Percentiles rank a stretch among this genome's conserved stretches.
Evolutionary conservation across 805 yeast genomes (phyloP).

Genomic region (Wickerhamiella brachini): DNA sequence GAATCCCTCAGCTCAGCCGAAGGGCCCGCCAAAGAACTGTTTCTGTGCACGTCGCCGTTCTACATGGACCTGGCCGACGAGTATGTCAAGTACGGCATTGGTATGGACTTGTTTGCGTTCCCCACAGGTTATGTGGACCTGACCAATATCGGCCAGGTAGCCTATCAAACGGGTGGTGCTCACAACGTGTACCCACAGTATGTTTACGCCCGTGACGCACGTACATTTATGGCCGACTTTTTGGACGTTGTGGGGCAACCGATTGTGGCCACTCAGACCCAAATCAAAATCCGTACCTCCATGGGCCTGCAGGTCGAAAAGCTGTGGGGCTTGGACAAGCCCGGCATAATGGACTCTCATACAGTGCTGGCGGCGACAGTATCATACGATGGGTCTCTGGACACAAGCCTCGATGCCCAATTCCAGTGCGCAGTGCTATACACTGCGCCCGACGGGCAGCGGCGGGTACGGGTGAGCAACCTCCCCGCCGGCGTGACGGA

Average conservation of each 20-base stretch:
- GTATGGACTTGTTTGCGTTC: slow-evolving; percentile 63
- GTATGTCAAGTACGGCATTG: slow-evolving; percentile 44
- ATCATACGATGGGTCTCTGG: slow-evolving; percentile 60
- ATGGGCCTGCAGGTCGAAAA: slow-evolving; percentile 69
- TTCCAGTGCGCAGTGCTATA: slow-evolving; percentile 84
- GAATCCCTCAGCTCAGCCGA: slow-evolving; percentile 16
- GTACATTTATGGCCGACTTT: slow-evolving; percentile 42
- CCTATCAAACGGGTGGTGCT: slow-evolving; percentile 57
- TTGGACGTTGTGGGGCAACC: slow-evolving; percentile 6
- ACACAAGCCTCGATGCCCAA: slow-evolving; percentile 58
- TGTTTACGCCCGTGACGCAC: slow-evolving; percentile 54
- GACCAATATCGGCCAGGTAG: slow-evolving; percentile 54
- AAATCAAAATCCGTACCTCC: slow-evolving; percentile 74
- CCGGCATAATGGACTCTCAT: slow-evolving; percentile 52
- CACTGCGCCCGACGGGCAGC: slow-evolving; percentile 58
- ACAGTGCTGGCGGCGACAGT: slow-evolving; percentile 59
- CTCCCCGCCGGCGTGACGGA: slow-evolving; percentile 70
- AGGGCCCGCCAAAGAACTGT: slow-evolving; percentile 32
- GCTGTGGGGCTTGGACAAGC: slow-evolving; percentile 34
- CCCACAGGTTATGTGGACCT: slow-evolving; percentile 55
- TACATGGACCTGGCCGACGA: slow-evolving; percentile 48
- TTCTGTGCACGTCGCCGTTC: slow-evolving; percentile 46
- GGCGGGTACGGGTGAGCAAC: slow-evolving; percentile 82
- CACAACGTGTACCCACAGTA: slow-evolving; percentile 55
- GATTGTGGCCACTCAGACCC: slow-evolving; percentile 65